Evolutionary conservation across 208 protist species (phyloP), one percentile per base, ranked within the genome.

Genomic region (Trypanosoma conorhini): DNA sequence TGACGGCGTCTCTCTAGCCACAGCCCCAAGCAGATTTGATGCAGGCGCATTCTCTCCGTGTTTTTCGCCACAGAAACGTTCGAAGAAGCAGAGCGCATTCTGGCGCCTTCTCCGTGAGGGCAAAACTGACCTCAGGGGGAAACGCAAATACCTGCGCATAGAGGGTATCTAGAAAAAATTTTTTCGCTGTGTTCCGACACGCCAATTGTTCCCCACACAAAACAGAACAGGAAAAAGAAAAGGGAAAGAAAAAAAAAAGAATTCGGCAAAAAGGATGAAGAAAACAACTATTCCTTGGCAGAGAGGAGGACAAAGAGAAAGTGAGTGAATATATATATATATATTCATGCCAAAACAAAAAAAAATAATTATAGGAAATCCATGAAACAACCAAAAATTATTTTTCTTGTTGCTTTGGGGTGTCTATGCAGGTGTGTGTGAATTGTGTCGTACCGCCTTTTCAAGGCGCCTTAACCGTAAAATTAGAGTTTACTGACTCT

Each of bases 401-500:
- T 51, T 55, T 72, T 66, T 48, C 54, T 74, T 69, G 44, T 50
- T 63, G 61, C 13, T 48, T 48, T n/a, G n/a, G n/a, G n/a, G n/a
- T 70, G 74, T 26, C 2, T 72, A 1, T 26, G 40, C 50, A 5
- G 1, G 24, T 59, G 24, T 33, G 15, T 5, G 19, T 35, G 24
- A 9, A 35, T 54, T 55, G 35, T 38, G 33, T 7, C 7, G 33
- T 38, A 38, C 19, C n/a, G 35, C 9, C 46, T 59, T 38, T 12
- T 35, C 56, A 35, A 5, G 42, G 31, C 67, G 24, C 5, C 15
- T 67, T 54, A 63, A 59, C 62, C 22, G 30, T 24, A 50, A 28
- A 31, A 62, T 46, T 56, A 58, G 10, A 61, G 13, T 28, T 46
- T 77, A 76, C n/a, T 80, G 44, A 30, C 81, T 71, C 13, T 78